phyloP scores from a whole-genome alignment of 208 protist genomes.

The Trypanosoma conorhini region DNA sequence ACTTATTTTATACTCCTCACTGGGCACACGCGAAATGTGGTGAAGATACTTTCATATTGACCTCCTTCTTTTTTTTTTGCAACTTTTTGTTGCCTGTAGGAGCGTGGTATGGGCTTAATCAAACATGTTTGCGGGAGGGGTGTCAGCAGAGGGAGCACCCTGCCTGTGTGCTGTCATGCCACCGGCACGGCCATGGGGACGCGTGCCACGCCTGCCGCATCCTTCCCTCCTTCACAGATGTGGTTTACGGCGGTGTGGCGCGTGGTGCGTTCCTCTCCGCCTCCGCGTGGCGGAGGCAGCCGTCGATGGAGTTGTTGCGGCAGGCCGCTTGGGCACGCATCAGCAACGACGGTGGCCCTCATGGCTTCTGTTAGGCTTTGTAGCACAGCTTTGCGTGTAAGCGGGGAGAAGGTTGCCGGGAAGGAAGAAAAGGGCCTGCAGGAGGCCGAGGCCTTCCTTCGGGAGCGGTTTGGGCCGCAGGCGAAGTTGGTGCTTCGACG shows the following conservation, averaged over 20 bases:
- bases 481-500: slow-evolving; percentile 69
- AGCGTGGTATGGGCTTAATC: slow-evolving; percentile 11
- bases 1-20: neutral
- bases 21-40: neutral
- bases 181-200: neutral
- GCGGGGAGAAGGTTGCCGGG: neutral
- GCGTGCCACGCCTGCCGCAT: neutral
- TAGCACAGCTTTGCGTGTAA: neutral
- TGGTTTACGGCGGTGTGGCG: neutral
- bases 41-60: slow-evolving; percentile 1
- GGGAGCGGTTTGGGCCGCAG: slow-evolving; percentile 70
- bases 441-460: slow-evolving; percentile 54
- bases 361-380: neutral
- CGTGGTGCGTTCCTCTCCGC: neutral
- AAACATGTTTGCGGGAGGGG: neutral
- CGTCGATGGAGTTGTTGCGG: neutral
- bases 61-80: slow-evolving; percentile 3
- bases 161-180: neutral
- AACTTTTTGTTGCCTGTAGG: slow-evolving; percentile 10
- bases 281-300: neutral
- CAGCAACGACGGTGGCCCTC: neutral
- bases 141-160: neutral
- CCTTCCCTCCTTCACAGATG: neutral
- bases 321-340: neutral
- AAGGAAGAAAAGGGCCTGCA: slow-evolving; percentile 12